A percentile compares a stretch with the other conserved stretches of the same genome.
phyloP scores from a whole-genome alignment of 2,329 filamentous ascomycete genomes.

The Coleophoma eucalyptorum region DNA sequence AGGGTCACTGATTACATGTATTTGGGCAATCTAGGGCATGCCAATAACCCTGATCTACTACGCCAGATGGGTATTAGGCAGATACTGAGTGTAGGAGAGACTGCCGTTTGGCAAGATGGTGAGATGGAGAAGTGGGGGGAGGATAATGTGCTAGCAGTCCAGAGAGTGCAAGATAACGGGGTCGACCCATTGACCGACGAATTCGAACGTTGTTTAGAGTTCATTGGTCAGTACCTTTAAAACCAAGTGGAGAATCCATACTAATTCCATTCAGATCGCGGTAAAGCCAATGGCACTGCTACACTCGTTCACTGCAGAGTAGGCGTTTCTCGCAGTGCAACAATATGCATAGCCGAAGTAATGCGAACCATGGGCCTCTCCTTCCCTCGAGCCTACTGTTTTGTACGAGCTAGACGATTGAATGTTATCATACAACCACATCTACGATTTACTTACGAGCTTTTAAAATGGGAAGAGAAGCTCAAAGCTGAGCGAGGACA shows the following conservation, averaged over 20 bases:
- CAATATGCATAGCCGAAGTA: conserved; percentile 98
- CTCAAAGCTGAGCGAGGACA: conserved; percentile 42
- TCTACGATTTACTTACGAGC: conserved; percentile 88
- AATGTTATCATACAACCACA: conserved; percentile 99
- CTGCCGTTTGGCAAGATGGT: conserved; percentile 72
- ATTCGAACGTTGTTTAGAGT: conserved; percentile 80
- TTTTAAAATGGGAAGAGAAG: conserved; percentile 91
- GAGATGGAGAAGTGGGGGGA: conserved; percentile 68
- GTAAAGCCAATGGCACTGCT: conserved; percentile 71
- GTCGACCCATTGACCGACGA: conserved; percentile 88
- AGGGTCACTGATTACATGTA: conserved; percentile 93
- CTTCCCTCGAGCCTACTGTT: conserved; percentile 92
- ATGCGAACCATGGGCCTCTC: conserved; percentile 80
- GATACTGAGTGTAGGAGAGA: conserved; percentile 89
- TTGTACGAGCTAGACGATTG: conserved; percentile 83
- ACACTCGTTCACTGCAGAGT: conserved; percentile 96
- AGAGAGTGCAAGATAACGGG: conserved; percentile 92
- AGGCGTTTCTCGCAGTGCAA: conserved; percentile 91
- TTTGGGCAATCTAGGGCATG: conserved; percentile 86
- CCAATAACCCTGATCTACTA: conserved; percentile 86
- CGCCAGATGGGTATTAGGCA: conserved; percentile 77
- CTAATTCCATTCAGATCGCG: conserved; percentile 57
- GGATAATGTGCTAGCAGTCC: conserved; percentile 76
- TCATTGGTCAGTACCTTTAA: conserved; percentile 70
- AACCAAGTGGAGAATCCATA: conserved; percentile 2